Evolutionary conservation across 176 grass and related monocot species (phyloP).

Genomic region (Tillandsia leiboldiana): DNA sequence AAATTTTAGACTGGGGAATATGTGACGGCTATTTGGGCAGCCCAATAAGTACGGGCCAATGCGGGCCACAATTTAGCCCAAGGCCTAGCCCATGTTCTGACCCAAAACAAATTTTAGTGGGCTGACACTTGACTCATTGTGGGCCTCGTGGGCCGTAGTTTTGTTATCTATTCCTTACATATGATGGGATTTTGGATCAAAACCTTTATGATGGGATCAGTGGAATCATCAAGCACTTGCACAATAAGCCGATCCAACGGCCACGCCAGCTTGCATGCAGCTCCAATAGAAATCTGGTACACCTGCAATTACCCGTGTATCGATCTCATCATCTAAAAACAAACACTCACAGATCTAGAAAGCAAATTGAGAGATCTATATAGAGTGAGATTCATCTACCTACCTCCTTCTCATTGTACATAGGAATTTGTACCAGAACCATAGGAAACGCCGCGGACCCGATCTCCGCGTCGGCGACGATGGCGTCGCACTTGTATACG

Average conservation of each 20-base stretch:
- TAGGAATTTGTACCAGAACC: not conserved
- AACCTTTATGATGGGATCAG: constrained; percentile 18
- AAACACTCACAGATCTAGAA: not conserved
- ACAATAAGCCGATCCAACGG: constrained; percentile 56
- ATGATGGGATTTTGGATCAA: not conserved
- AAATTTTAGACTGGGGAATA: too few relatives aligned
- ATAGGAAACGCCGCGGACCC: not conserved
- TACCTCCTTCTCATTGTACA: constrained; percentile 1
- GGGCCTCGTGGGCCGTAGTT: too few relatives aligned
- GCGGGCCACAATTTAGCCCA: too few relatives aligned
- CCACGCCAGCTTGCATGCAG: constrained; percentile 70
- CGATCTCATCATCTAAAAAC: not conserved
- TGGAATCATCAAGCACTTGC: constrained; percentile 81
- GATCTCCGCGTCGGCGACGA: constrained; percentile 11
- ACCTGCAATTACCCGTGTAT: constrained; percentile 29
- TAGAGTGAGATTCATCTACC: not conserved
- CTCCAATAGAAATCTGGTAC: constrained; percentile 62
- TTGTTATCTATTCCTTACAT: too few relatives aligned
- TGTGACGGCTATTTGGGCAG: too few relatives aligned
- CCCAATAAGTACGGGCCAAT: too few relatives aligned
- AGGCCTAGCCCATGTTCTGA: too few relatives aligned
- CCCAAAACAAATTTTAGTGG: too few relatives aligned
- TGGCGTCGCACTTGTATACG: constrained; percentile 45
- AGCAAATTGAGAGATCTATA: not conserved
- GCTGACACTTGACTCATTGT: too few relatives aligned